Evolutionary conservation across 208 protist genomes (phyloP).

Genomic region (Leishmania martiniquensis): DNA sequence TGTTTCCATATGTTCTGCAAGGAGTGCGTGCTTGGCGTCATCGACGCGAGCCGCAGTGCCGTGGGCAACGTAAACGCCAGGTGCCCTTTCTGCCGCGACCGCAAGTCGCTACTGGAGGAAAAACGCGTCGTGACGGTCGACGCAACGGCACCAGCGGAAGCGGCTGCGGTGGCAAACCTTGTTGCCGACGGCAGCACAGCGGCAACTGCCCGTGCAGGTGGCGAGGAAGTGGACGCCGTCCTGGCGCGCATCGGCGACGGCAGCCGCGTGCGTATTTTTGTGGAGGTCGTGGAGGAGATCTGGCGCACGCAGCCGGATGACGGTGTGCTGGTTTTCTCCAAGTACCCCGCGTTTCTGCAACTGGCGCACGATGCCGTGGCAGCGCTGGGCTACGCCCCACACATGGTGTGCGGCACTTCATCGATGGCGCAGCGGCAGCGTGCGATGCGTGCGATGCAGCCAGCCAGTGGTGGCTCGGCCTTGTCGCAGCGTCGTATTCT

Average conservation of each 20-base stretch:
- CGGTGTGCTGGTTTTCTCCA: constrained; percentile 55
- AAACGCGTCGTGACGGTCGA: constrained; percentile 24
- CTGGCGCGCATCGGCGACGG: constrained; percentile 36
- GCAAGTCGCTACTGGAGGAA: constrained; percentile 32
- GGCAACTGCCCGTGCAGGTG: neutral
- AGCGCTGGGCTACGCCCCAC: constrained; percentile 31
- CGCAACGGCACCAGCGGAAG: neutral
- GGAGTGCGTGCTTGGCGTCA: constrained; percentile 51
- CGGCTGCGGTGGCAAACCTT: neutral
- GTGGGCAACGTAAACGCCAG: constrained; percentile 33
- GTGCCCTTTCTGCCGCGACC: constrained; percentile 51
- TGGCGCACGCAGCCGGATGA: constrained; percentile 35
- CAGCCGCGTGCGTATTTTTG: constrained; percentile 35
- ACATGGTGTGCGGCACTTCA: constrained; percentile 43
- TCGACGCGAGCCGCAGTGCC: constrained; percentile 32
- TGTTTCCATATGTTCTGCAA: constrained; percentile 72
- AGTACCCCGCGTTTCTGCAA: constrained; percentile 41
- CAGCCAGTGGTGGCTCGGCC: constrained; percentile 3
- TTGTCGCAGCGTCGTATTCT: constrained; percentile 39
- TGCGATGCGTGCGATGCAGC: constrained; percentile 39
- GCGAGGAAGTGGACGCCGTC: constrained; percentile 15
- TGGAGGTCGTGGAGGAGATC: constrained; percentile 40
- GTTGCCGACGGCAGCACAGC: neutral
- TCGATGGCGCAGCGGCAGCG: constrained; percentile 43
- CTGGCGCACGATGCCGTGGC: constrained; percentile 26